These are phyloP conservation scores for Phaffomyces thermotolerans DNA, from an alignment of 805 yeast genomes.

Conservation along the genomic window DNA sequence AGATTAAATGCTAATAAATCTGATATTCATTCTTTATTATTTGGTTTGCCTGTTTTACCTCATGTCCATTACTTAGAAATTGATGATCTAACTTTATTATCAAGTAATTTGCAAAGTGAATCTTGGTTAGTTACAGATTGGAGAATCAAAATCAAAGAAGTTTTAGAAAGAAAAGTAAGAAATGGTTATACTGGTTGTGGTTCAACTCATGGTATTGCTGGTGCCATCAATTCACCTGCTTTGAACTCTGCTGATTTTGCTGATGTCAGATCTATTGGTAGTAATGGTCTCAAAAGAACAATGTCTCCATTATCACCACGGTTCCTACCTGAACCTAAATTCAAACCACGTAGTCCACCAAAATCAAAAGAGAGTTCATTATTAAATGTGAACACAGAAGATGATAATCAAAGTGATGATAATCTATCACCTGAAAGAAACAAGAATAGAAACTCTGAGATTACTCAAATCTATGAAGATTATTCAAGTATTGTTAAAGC, in stretches of 20 bases:
- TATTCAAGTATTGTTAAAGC: slow-evolving; percentile 22
- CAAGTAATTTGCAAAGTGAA: slow-evolving; percentile 25
- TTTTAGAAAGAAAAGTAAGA: slow-evolving; percentile 45
- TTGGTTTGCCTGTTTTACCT: slow-evolving; percentile 80
- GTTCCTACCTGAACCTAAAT: slow-evolving; percentile 29
- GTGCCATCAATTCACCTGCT: slow-evolving; percentile 49
- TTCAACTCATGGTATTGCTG: slow-evolving; percentile 52
- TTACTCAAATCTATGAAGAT: slow-evolving; percentile 27
- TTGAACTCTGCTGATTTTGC: slow-evolving; percentile 29
- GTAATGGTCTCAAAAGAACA: slow-evolving; percentile 15
- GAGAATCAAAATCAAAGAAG: slow-evolving; percentile 47
- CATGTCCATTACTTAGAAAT: slow-evolving; percentile 63
- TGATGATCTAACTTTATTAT: slow-evolving; percentile 45
- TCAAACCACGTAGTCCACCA: slow-evolving; percentile 16
- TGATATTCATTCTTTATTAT: slow-evolving; percentile 56
- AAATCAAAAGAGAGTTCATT: slow-evolving; percentile 17
- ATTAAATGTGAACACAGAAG: slow-evolving; percentile 10
- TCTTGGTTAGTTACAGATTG: slow-evolving; percentile 59
- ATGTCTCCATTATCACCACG: slow-evolving; percentile 31
- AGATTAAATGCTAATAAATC: slow-evolving; percentile 65
- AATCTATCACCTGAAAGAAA: too few species aligned
- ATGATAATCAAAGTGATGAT: slow-evolving; percentile 2
- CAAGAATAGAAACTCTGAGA: slow-evolving; percentile 23
- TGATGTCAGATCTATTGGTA: slow-evolving; percentile 10
- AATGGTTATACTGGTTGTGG: slow-evolving; percentile 76